Evolutionary conservation across 208 protist genomes (phyloP), one percentile per base, ranked within the genome.

Genomic region (Novymonas esmeraldas): DNA sequence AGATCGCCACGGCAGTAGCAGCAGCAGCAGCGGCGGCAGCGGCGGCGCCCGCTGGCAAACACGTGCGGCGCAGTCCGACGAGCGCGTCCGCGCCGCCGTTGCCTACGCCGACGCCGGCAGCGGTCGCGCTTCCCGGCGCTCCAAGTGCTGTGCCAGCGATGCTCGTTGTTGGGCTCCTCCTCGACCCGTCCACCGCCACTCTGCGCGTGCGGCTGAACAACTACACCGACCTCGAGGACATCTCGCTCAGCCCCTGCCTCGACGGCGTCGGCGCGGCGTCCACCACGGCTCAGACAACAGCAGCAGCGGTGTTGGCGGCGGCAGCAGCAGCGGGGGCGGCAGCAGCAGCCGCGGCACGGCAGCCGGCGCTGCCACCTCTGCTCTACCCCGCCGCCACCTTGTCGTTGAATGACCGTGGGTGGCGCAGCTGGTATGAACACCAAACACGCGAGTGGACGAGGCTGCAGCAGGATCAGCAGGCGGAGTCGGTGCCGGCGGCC

Each of bases 131-230:
- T 0, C 18, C 44, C 22, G 20, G n/a, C 16, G 59, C n/a, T 0
- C 31, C 5, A 7, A 28, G 10, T 14, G 10, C 46, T 14, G 59
- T 64, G 20, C 3, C 44, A 22, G 48, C 62, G 16, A 70, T 56
- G 9, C 24, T 76, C 3, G 70, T 70, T 2, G n/a, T 76, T 6
- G 70, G 70, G 20, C 31, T 76, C 4, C 48, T 70, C 7, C 54
- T 69, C 55, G 44, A 52, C 38, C 56, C 70, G 10, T 34, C 49
- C 0, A 45, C 26, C 3, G 45, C 34, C 48, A 46, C 45, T 7
- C 56, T 76, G 45, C 70, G 70, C 9, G 31, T 76, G 11, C 70
- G 70, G 22, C 16, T 76, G 2, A 76, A 76, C 62, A 76, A 76
- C 48, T 76, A 60, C 39, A 29, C 60, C 22, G 36, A 64, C 38